A percentile compares a stretch with the other conserved stretches of the same genome.
These are phyloP conservation scores for Fusarium xylarioides DNA, from an alignment of 2,329 filamentous ascomycete genomes.

Conservation along the genomic window DNA sequence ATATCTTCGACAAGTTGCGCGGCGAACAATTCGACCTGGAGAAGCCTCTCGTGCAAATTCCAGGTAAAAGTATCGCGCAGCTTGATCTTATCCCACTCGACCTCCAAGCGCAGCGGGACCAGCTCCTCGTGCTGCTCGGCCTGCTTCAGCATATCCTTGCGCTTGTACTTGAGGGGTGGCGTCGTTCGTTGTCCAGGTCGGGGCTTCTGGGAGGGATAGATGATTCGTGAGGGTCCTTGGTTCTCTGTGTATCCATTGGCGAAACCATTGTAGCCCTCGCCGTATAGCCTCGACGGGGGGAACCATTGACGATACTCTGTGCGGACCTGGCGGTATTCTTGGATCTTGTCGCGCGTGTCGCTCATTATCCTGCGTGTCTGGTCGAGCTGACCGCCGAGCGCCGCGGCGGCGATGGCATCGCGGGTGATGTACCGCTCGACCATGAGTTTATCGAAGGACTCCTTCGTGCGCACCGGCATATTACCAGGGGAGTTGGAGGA, in stretches of 20 bases:
- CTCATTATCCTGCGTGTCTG: slow-evolving; percentile 66
- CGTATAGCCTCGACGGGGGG: slow-evolving; percentile 67
- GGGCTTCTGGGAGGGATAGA: slow-evolving; percentile 82
- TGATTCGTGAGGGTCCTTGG: slow-evolving; percentile 71
- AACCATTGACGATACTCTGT: slow-evolving; percentile 65
- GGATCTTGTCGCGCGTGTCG: slow-evolving; percentile 72
- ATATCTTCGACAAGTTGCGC: slow-evolving; percentile 92
- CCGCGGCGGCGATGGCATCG: slow-evolving; percentile 64
- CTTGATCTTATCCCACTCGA: slow-evolving; percentile 95
- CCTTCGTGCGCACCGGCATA: slow-evolving; percentile 62
- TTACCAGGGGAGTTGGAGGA: slow-evolving; percentile 34
- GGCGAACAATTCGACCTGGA: slow-evolving; percentile 83
- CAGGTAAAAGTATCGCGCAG: slow-evolving; percentile 97
- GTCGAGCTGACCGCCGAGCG: slow-evolving; percentile 60
- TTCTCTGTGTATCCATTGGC: slow-evolving; percentile 86
- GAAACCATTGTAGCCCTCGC: slow-evolving; percentile 84
- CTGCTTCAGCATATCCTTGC: slow-evolving; percentile 84
- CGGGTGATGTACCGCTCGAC: slow-evolving; percentile 64
- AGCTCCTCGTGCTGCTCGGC: slow-evolving; percentile 92
- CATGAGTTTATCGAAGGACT: slow-evolving; percentile 62
- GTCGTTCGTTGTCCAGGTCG: slow-evolving; percentile 81
- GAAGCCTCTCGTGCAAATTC: slow-evolving; percentile 92
- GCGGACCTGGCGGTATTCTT: slow-evolving; percentile 73
- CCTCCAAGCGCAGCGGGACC: slow-evolving; percentile 88
- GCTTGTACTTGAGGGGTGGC: slow-evolving; percentile 74